Evolutionary conservation across 768 basidiomycete genomes (phyloP).

Genomic region (Tylopilus balloui): DNA sequence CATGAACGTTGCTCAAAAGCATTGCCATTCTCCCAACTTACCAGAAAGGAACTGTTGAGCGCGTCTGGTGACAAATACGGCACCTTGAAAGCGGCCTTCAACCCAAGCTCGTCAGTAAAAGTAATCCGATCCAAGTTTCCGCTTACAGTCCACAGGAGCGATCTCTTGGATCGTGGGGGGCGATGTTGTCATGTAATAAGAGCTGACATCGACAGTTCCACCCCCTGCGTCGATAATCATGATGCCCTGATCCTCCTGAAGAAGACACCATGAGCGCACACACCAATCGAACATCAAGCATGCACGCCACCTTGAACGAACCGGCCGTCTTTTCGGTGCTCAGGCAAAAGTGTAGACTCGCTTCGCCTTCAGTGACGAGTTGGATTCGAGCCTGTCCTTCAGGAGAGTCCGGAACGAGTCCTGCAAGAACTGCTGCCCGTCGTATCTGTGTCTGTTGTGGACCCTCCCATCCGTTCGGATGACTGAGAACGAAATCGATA

Average conservation of each 20-base stretch:
- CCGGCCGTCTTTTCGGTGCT: constrained; percentile 32
- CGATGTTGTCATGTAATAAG: constrained; percentile 41
- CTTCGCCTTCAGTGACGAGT: constrained; percentile 52
- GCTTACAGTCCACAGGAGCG: constrained; percentile 41
- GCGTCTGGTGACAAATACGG: constrained; percentile 46
- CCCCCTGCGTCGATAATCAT: constrained; percentile 61
- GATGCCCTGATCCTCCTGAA: constrained; percentile 43
- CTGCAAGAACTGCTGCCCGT: constrained; percentile 39
- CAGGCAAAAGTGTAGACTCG: constrained; percentile 47
- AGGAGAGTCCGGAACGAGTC: constrained; percentile 35
- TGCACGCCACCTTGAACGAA: constrained; percentile 22
- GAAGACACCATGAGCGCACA: neutral
- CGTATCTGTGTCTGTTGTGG: constrained; percentile 42
- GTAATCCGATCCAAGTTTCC: neutral
- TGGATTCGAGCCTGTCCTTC: constrained; percentile 36
- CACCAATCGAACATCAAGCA: neutral
- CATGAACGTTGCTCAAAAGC: neutral
- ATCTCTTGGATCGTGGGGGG: constrained; percentile 43
- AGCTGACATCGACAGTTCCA: constrained; percentile 57
- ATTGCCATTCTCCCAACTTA: constrained; percentile 12
- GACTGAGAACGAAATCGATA: constrained; percentile 45
- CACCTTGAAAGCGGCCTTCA: constrained; percentile 47
- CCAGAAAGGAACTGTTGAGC: constrained; percentile 39
- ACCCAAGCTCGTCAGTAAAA: neutral
- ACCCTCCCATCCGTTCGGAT: constrained; percentile 48